These are phyloP conservation scores for Mrakia frigida DNA, from an alignment of 768 basidiomycete genomes.

Conservation along the genomic window DNA sequence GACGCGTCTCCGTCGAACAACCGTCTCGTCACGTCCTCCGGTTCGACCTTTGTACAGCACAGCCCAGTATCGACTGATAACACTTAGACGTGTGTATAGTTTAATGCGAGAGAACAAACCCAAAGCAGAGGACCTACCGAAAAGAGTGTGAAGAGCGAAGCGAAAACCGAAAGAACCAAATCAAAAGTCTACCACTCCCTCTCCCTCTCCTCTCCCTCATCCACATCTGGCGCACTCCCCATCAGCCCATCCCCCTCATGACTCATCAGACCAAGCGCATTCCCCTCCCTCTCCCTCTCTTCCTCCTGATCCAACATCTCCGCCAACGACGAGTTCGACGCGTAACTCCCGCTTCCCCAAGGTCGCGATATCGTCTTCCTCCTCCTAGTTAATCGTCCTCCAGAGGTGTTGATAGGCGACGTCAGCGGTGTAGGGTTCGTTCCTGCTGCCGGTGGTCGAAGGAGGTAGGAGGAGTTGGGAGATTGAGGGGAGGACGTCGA, in stretches of 20 bases:
- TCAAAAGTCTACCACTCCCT: no score
- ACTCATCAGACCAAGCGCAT: not conserved
- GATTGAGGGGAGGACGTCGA: conserved; percentile 1
- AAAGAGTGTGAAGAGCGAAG: no score
- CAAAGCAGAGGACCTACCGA: no score
- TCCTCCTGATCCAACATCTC: not conserved
- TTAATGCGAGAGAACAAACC: no score
- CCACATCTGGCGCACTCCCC: no score
- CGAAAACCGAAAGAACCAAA: no score
- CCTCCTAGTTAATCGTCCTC: not conserved
- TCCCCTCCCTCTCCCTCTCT: not conserved
- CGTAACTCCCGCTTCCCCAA: conserved; percentile 3
- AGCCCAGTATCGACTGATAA: no score
- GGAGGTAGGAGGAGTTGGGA: not conserved
- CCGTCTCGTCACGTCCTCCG: no score
- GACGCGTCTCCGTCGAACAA: no score
- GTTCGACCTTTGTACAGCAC: no score
- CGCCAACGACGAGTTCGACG: not conserved
- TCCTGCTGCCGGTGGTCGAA: not conserved
- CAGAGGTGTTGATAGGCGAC: not conserved
- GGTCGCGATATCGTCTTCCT: conserved; percentile 9
- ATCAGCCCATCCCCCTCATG: not conserved
- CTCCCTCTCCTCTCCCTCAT: no score
- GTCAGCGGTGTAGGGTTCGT: not conserved
- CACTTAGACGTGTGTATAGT: no score